Evolutionary conservation across 306 rosid genomes (phyloP).

Genomic region (Lathyrus aphaca): DNA sequence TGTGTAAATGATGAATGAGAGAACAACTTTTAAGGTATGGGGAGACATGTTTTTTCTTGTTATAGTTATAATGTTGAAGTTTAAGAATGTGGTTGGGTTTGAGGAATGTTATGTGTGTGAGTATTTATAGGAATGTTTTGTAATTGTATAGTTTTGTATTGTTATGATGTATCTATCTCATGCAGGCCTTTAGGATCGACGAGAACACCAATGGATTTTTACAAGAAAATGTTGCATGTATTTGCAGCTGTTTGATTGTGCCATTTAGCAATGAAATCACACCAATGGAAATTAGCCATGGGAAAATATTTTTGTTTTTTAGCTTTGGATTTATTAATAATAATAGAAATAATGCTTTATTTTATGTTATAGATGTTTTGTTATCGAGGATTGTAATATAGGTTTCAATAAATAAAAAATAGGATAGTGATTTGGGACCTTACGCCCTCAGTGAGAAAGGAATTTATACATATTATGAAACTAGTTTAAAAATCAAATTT

Average conservation of each 20-base stretch:
- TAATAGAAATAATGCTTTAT: not conserved
- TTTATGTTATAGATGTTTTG: too few relatives aligned
- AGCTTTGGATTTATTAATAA: not conserved
- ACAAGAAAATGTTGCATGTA: slow-evolving; percentile 18
- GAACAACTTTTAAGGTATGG: slow-evolving; percentile 22
- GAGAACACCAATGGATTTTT: not conserved
- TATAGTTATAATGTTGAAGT: not conserved
- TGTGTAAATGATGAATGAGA: slow-evolving; percentile 33
- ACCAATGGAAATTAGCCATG: not conserved
- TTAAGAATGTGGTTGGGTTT: not conserved
- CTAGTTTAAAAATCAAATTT: not conserved
- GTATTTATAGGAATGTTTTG: slow-evolving; percentile 3
- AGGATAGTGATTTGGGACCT: not conserved
- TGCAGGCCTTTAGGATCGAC: slow-evolving; percentile 28
- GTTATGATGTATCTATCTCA: not conserved
- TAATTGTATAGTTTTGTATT: not conserved
- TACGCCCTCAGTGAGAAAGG: slow-evolving; percentile 15
- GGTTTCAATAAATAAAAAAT: not conserved
- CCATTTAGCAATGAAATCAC: not conserved
- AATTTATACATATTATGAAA: not conserved
- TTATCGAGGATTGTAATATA: not conserved
- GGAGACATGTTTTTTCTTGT: slow-evolving; percentile 26
- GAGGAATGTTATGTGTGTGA: not conserved
- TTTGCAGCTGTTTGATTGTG: slow-evolving; percentile 28
- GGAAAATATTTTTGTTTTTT: not conserved